phyloP scores from a whole-genome alignment of 2,329 filamentous ascomycete genomes.

The Ceratocystis colombiana region DNA sequence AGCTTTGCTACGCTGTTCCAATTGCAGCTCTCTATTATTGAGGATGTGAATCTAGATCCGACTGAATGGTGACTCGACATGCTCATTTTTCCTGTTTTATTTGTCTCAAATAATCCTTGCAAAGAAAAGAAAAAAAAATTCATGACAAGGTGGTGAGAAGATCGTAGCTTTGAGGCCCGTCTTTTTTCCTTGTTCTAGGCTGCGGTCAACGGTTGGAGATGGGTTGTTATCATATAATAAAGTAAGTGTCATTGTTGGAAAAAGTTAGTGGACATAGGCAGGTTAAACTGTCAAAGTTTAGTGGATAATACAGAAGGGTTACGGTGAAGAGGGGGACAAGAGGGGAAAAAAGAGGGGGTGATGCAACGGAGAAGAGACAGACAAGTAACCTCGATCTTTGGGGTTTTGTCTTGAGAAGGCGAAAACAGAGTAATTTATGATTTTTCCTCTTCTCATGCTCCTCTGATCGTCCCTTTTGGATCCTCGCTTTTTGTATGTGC shows the following conservation, averaged over 20 bases:
- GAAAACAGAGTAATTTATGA: not conserved
- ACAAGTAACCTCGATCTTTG: not conserved
- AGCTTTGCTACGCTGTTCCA: no score
- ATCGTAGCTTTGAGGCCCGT: conserved; percentile 2
- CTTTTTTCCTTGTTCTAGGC: not conserved
- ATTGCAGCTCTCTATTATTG: no score
- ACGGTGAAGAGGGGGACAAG: not conserved
- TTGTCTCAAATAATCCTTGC: not conserved
- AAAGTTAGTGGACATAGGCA: not conserved
- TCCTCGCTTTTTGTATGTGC: not conserved
- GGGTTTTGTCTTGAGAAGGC: not conserved
- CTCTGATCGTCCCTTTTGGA: not conserved
- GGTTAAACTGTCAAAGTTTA: not conserved
- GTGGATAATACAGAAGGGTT: not conserved
- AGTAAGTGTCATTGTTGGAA: no score
- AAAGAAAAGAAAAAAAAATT: not conserved
- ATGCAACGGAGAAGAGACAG: not conserved
- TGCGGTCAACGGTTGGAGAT: not conserved
- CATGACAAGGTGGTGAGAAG: not conserved
- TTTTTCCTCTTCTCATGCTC: not conserved
- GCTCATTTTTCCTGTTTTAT: not conserved
- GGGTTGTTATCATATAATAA: not conserved
- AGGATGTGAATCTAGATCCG: no score
- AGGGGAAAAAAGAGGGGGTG: not conserved
- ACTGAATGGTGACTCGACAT: no score